A percentile compares a stretch with the other conserved stretches of the same genome.
Evolutionary conservation across 202 grass and related monocot species (phyloP).

Genomic region (Elaeis oleifera): DNA sequence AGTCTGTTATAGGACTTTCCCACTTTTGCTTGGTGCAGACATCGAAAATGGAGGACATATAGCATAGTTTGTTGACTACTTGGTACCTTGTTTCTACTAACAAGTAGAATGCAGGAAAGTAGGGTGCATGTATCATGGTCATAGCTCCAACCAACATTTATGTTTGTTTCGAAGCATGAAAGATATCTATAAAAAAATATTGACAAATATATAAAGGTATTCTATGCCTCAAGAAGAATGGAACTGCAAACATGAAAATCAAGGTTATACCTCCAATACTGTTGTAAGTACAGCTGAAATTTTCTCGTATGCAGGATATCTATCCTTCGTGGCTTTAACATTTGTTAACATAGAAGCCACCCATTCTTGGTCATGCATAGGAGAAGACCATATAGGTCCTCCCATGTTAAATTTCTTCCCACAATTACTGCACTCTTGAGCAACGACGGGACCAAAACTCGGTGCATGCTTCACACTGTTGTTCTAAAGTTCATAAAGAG

Average conservation of each 20-base stretch:
- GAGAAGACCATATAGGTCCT: constrained; percentile 92
- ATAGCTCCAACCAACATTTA: no score
- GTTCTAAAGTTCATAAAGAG: constrained; percentile 32
- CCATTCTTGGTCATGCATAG: constrained; percentile 96
- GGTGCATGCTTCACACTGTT: constrained; percentile 69
- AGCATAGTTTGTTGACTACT: no score
- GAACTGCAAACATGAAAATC: background rate
- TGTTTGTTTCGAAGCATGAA: no score
- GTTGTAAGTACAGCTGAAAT: constrained; percentile 71
- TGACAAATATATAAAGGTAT: background rate
- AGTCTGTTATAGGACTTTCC: no score
- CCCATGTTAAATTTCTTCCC: constrained; percentile 90
- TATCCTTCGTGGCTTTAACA: constrained; percentile 56
- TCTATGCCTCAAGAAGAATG: no score
- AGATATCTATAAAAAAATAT: no score
- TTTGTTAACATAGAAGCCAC: constrained; percentile 62
- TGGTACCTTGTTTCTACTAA: no score
- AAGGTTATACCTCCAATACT: constrained; percentile 61
- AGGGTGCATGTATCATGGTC: no score
- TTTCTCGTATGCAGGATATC: constrained; percentile 81
- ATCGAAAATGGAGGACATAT: no score
- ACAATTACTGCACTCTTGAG: constrained; percentile 74
- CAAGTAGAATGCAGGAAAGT: no score
- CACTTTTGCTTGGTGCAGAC: no score
- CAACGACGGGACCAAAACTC: constrained; percentile 79